phyloP scores from a whole-genome alignment of 176 grass and related monocot species.

The Musa itinerans region DNA sequence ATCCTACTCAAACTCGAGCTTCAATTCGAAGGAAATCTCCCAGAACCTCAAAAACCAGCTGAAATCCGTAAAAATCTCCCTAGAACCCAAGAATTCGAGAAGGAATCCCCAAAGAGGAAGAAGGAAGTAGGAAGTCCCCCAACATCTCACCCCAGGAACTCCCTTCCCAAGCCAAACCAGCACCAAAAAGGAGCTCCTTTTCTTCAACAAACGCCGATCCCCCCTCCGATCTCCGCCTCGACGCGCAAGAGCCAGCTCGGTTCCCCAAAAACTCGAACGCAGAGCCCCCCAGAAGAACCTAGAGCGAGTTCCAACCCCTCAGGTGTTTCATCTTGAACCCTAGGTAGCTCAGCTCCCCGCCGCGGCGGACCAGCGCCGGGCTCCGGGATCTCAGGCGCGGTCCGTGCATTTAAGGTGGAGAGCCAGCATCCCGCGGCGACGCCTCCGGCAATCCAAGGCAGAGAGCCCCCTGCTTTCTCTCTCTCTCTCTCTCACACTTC shows the following conservation, averaged over 20 bases:
- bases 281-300: neutral
- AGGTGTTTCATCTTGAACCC: conserved; percentile 4
- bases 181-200: neutral
- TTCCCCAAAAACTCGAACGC: neutral
- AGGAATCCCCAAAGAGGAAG: neutral
- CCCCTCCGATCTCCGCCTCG: conserved; percentile 9
- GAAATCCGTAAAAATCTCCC: neutral
- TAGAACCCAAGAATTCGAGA: neutral
- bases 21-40: neutral
- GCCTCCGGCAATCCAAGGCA: neutral
- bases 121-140: neutral
- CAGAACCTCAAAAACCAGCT: neutral
- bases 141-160: conserved; percentile 2
- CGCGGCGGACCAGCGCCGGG: neutral
- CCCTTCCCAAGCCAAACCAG: neutral
- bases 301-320: neutral
- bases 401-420: neutral
- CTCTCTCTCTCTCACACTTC: neutral
- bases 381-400: neutral
- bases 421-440: neutral
- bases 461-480: neutral
- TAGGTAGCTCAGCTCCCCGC: neutral
- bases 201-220: neutral
- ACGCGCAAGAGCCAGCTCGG: neutral
- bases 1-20: neutral